phyloP scores from a whole-genome alignment of 176 grass and related monocot genomes.

The Carex littledalei region DNA sequence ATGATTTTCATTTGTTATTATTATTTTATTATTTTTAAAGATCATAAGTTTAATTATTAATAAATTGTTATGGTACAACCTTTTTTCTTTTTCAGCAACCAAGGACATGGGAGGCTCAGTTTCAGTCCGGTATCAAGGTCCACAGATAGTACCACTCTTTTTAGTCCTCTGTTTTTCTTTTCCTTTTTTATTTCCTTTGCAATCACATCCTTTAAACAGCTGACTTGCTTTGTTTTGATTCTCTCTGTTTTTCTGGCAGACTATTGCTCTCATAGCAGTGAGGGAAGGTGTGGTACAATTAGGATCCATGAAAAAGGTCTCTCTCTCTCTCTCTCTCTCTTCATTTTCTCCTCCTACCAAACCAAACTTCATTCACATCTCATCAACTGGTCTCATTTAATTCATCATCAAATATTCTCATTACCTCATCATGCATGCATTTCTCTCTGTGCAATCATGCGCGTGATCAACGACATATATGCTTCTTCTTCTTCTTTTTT shows the following conservation, averaged over 20 bases:
- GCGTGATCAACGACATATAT: not conserved
- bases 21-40: not conserved
- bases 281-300: conserved; percentile 97
- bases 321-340: conserved; percentile 12
- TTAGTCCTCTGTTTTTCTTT: not conserved
- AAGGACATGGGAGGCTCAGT: conserved; percentile 99
- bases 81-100: conserved; percentile 52
- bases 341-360: conserved; percentile 7
- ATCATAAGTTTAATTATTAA: not conserved
- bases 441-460: conserved; percentile 21
- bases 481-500: not conserved
- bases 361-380: not conserved
- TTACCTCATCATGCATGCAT: conserved; percentile 6
- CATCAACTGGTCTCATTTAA: not conserved
- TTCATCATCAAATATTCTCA: conserved; percentile 21
- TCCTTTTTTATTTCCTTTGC: not conserved
- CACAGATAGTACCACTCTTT: conserved; percentile 20
- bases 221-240: not conserved
- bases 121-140: conserved; percentile 87
- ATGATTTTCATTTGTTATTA: not conserved
- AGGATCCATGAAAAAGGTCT: conserved; percentile 87
- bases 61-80: not conserved
- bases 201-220: not conserved
- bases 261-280: conserved; percentile 88
- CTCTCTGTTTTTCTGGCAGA: conserved; percentile 35